Evolutionary conservation across 1,139 yeast genomes (phyloP), one percentile per base, ranked within the genome.

Genomic region (Suhomyces choctaworum): DNA sequence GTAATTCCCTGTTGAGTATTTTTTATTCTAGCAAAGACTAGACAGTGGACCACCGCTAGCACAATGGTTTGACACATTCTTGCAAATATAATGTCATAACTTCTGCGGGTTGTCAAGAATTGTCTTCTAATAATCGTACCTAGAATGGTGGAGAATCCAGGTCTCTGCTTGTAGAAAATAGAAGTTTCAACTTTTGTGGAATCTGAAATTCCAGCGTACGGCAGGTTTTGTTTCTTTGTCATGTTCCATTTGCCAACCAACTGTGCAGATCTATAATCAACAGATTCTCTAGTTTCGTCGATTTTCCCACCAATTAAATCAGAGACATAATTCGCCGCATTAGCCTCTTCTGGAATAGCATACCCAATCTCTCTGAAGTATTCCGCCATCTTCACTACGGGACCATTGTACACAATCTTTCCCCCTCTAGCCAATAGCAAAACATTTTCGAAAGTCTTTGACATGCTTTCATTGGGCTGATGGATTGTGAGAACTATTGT

Each of bases 401-500:
- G 58, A 1, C 82, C 84, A 58, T 82, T 78, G 51, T 74, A 87
- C 5, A 83, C 80, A 7, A 80, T 82, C 34, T 63, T 62, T 3
- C 95, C 96, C 9, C 90, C 89, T 50, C 78, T 78, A 0, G 87
- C 85, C 20, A 87, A 61, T 28, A 87, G 59, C 15, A 86, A 60
- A 13, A 87, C 66, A 16, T 82, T 74, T 5, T 88, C 92, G 63
- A 87, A 85, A 34, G 63, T 62, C 5, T 66, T 54, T 46, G 83
- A 78, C 46, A 85, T 63, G 34, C 78, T 82, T 16, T 79, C 78
- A 45, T 85, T 74, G 1, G 96, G 96, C 50, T 88, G 96, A 53
- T 88, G 96, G 34, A 88, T 83, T 0, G 96, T 86, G 51, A 86
- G 66, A 23, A 88, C 76, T 9, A 88, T 65, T 0, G 95, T 87